Conservation (phyloP, 2,329 filamentous ascomycete species). For the Exophiala sideris region DNA sequence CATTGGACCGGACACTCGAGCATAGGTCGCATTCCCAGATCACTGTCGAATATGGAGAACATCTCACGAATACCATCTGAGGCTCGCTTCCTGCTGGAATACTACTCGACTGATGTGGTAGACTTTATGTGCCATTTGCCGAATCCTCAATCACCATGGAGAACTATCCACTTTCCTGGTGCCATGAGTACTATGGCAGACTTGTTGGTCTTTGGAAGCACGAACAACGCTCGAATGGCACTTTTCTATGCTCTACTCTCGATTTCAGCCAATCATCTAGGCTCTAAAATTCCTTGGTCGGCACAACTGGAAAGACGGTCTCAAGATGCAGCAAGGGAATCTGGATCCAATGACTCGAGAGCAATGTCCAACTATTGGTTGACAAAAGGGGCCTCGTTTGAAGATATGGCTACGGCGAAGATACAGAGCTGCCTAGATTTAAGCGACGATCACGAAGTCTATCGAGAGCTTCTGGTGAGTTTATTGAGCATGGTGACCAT, state of each 20-base stretch:
- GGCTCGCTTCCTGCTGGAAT: slow-evolving; percentile 7
- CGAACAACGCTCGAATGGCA: slow-evolving; percentile 5
- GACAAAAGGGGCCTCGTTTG: slow-evolving; percentile 1
- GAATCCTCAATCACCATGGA: slow-evolving; percentile 6
- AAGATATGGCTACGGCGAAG: slow-evolving; percentile 5
- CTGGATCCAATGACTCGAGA: slow-evolving; percentile 2
- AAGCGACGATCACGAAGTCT: slow-evolving; percentile 4
- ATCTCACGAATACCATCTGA: slow-evolving; percentile 8
- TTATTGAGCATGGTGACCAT: slow-evolving; percentile 11
- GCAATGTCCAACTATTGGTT: slow-evolving; percentile 8
- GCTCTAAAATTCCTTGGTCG: slow-evolving; percentile 4
- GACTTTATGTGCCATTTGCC: slow-evolving; percentile 9
- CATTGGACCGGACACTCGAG: slow-evolving; percentile 1
- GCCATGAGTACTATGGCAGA: slow-evolving; percentile 12
- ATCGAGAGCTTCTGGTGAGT: slow-evolving; percentile 7
- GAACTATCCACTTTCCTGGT: slow-evolving; percentile 7
- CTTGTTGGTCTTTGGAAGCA: slow-evolving; percentile 8
- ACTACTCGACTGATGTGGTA: slow-evolving; percentile 9
- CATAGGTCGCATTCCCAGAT: slow-evolving; percentile 1
- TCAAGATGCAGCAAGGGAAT: slow-evolving; percentile 1
- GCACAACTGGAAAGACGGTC: slow-evolving; percentile 1
- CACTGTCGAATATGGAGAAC: slow-evolving; percentile 8
- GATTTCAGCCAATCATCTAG: slow-evolving; percentile 5
- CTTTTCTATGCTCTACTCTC: slow-evolving; percentile 9
- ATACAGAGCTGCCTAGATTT: slow-evolving; percentile 2